A percentile compares a stretch with the other conserved stretches of the same genome.
Conservation (phyloP, 2,329 filamentous ascomycete genomes). For the Epichloe sylvatica region DNA sequence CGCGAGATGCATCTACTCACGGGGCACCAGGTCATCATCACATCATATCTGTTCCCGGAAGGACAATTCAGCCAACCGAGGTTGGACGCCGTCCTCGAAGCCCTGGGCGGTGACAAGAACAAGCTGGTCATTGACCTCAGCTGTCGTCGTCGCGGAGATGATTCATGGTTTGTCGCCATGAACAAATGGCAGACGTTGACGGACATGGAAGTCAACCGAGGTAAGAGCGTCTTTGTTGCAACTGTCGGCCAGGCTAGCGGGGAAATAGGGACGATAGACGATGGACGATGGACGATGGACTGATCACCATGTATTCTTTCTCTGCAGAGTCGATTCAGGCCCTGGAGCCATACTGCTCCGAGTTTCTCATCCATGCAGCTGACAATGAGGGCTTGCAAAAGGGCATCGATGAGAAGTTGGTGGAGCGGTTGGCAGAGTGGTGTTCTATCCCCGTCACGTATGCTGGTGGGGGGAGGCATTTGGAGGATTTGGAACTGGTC, state of each 20-base stretch:
- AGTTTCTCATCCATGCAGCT: conserved; percentile 93
- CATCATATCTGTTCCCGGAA: conserved; percentile 81
- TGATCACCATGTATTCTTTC: neutral
- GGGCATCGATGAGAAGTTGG: conserved; percentile 78
- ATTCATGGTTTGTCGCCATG: conserved; percentile 93
- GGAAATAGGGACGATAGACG: no score
- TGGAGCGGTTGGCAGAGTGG: conserved; percentile 65
- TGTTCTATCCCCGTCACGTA: conserved; percentile 90
- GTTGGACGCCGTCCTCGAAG: conserved; percentile 57
- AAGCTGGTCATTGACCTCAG: conserved; percentile 92
- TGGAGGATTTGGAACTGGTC: conserved; percentile 73
- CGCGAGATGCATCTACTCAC: neutral
- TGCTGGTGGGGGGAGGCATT: conserved; percentile 71
- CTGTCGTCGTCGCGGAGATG: conserved; percentile 58
- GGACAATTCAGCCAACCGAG: conserved; percentile 67
- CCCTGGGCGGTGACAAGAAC: conserved; percentile 57
- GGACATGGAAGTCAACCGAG: conserved; percentile 83
- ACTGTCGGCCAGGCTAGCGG: neutral
- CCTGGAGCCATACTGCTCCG: conserved; percentile 83
- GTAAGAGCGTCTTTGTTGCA: conserved; percentile 29
- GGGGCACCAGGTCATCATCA: conserved; percentile 71
- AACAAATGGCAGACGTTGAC: conserved; percentile 98
- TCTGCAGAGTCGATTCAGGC: conserved; percentile 60
- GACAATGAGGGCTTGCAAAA: conserved; percentile 90
- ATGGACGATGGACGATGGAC: neutral